Base-by-base conservation (phyloP, 257 asterid genomes). In the Striga asiatica region DNA sequence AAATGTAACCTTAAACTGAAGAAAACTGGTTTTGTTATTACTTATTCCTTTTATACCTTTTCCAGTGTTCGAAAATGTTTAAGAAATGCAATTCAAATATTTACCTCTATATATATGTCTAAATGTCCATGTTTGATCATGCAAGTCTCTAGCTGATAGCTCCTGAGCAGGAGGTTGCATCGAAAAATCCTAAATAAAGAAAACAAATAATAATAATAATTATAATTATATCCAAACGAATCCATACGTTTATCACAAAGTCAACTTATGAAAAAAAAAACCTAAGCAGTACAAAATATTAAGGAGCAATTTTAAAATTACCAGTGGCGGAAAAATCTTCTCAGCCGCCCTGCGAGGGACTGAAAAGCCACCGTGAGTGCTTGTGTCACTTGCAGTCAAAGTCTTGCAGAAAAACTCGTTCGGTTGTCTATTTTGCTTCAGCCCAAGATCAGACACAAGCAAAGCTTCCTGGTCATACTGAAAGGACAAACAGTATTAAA, bases 91-190 rank as follows among this genome's bases (percentile, higher is more conserved):
- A 22, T 2, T 49, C 7, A 22, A 38, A 43, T 29, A 28, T 29
- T n/a, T 80, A 92, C 99, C 99, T 72, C 99, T 69, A 50, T 82
- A 92, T 14, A 92, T 84, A 76, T 92, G 99, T 67, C 89, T 69
- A 74, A 92, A 92, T 17, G 97, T 88, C 99, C 99, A 92, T 2
- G 86, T 16, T 68, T 92, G 95, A 66, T 92, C 99, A 55, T 92
- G 99, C 81, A 92, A 69, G 71, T 92, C 99, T 76, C 80, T 74
- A 54, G 96, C 95, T 29, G 77, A 55, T 61, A 92, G 60, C 80
- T 92, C 99, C 75, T 88, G 99, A 55, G 88, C 83, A 22, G 99
- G 99, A 63, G 99, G 99, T 74, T 92, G 99, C 97, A 92, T 82
- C 1, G 97, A 74, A 71, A 84, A 92, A 70, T 92, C 99, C 99